Evolutionary conservation across 2,329 filamentous ascomycete genomes (phyloP).

Genomic region (Diaporthe vexans): DNA sequence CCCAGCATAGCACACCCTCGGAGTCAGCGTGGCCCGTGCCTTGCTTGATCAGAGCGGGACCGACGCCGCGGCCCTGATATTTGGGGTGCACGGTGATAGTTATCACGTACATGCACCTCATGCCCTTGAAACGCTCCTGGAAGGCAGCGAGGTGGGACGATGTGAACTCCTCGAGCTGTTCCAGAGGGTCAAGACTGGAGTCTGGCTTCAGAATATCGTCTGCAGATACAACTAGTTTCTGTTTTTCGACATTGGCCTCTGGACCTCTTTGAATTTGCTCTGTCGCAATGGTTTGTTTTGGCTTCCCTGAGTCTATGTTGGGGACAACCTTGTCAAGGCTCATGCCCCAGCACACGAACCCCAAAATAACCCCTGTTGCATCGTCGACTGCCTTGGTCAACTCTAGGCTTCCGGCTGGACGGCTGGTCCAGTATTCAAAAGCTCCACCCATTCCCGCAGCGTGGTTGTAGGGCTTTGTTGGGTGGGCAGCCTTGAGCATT

Average conservation of each 20-base stretch:
- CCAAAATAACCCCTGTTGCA: constrained; percentile 48
- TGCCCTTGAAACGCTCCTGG: constrained; percentile 44
- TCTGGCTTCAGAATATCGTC: not conserved
- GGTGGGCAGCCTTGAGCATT: constrained; percentile 50
- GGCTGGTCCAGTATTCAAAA: constrained; percentile 45
- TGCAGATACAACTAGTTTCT: not conserved
- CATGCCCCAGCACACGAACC: constrained; percentile 53
- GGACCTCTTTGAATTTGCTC: not conserved
- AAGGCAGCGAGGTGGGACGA: constrained; percentile 50
- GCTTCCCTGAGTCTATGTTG: not conserved
- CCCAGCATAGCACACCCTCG: constrained; percentile 51
- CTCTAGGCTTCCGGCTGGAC: constrained; percentile 44
- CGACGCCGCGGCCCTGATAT: constrained; percentile 52
- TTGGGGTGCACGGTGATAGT: constrained; percentile 51
- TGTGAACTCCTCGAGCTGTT: constrained; percentile 50
- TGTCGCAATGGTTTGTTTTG: not conserved
- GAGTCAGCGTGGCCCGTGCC: constrained; percentile 51
- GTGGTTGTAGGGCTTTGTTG: constrained; percentile 49
- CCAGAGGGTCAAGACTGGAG: constrained; percentile 45
- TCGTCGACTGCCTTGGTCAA: constrained; percentile 52
- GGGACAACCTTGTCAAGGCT: constrained; percentile 45
- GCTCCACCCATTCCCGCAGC: constrained; percentile 45
- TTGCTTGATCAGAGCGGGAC: constrained; percentile 50
- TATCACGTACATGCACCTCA: constrained; percentile 53
- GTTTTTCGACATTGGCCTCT: not conserved